Base-by-base conservation (phyloP, 805 yeast species). In the Starmerella apis region DNA sequence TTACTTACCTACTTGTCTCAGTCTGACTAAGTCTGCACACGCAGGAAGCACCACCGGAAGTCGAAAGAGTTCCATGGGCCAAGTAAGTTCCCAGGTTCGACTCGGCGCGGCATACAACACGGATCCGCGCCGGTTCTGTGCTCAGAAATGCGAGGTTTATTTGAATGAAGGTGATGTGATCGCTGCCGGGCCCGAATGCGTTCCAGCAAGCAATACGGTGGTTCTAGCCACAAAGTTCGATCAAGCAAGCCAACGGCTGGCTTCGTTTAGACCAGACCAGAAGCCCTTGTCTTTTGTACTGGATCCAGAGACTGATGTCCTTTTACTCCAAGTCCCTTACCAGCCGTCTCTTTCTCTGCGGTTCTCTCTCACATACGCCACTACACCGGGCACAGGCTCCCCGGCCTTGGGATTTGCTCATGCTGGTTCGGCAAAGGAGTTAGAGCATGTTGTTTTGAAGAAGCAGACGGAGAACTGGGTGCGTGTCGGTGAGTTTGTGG, bases 321-420 rank as follows among this genome's bases (percentile, higher is more conserved):
- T 55, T 24, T 36, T 59, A 19, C 43, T 57, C 16, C 58, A 57
- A 20, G 53, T 58, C 27, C 61, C 59, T 10, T 54, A 51, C 49
- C 49, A 39, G 36, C 55, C 59, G 36, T 39, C 52, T 19, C 31
- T 53, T 8, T 31, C 52, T 13, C 23, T 59, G 28, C 48, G 49
- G 27, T 56, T 57, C 49, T 30, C 35, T 30, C 42, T 58, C 8
- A 25, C 50, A 14, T 20, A 52, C 42, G 49, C 55, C 43, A 47
- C 56, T 1, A 50, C 51, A 20, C 57, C 60, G 9, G 54, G 50
- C 19, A 18, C 9, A 14, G 54, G 49, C 10, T 42, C 51, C 14
- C 31, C 43, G 20, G 50, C 43, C 27, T 50, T 59, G 9, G 46
- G 43, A 13, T 52, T 52, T 20, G 50, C 48, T 3, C 46, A 45